Conservation (phyloP, 2,329 filamentous ascomycete species). For the Chaetomium olivaceum region DNA sequence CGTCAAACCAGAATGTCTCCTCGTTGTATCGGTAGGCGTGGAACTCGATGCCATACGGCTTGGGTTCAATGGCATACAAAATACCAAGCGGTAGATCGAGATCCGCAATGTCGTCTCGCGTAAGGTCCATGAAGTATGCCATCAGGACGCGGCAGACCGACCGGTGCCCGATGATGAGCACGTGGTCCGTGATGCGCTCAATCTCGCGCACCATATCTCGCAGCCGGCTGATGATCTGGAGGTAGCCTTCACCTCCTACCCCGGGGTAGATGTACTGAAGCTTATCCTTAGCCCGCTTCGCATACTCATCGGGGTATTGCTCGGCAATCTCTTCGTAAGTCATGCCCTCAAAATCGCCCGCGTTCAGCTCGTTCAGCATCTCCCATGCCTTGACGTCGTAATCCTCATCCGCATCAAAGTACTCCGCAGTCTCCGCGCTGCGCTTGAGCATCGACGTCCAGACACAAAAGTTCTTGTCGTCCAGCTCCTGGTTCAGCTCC, state of each 20-base stretch:
- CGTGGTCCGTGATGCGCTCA: slow-evolving; percentile 94
- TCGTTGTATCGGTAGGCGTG: slow-evolving; percentile 92
- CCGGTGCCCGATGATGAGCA: slow-evolving; percentile 88
- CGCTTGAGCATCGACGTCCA: slow-evolving; percentile 98
- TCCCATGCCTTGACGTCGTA: slow-evolving; percentile 97
- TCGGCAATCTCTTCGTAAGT: slow-evolving; percentile 87
- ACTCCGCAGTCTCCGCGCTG: slow-evolving; percentile 81
- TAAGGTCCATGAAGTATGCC: slow-evolving; percentile 94
- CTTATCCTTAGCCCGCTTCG: slow-evolving; percentile 78
- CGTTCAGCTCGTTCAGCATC: slow-evolving; percentile 95
- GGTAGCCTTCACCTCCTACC: slow-evolving; percentile 91
- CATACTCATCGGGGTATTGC: slow-evolving; percentile 79
- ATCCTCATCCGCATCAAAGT: slow-evolving; percentile 87
- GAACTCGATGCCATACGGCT: slow-evolving; percentile 96
- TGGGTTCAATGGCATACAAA: slow-evolving; percentile 92
- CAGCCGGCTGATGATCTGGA: slow-evolving; percentile 94
- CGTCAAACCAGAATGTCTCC: slow-evolving; percentile 74
- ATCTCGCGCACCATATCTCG: slow-evolving; percentile 95
- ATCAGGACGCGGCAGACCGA: slow-evolving; percentile 89
- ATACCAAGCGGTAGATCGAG: slow-evolving; percentile 92
- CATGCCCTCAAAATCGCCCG: slow-evolving; percentile 89
- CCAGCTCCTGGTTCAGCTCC: slow-evolving; percentile 68
- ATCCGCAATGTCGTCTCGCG: slow-evolving; percentile 87
- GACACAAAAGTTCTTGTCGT: slow-evolving; percentile 91
- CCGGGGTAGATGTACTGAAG: slow-evolving; percentile 96